Percentiles rank a stretch among this genome's conserved stretches.
These are phyloP conservation scores for Daldinia loculata DNA, from an alignment of 495 filamentous ascomycete species.

Conservation along the genomic window DNA sequence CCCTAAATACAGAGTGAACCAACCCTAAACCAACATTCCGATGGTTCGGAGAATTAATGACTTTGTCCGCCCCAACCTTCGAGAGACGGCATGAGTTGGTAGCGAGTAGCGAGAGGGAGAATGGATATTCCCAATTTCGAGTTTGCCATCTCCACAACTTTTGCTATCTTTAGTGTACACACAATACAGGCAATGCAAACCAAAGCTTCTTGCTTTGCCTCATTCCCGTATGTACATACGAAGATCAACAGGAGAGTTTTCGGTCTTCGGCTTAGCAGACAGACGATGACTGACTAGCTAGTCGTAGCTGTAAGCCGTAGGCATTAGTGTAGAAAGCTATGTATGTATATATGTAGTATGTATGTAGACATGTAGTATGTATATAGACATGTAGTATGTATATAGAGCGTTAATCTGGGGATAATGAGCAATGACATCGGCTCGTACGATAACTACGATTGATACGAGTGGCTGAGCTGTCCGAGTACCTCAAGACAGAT, in stretches of 20 bases:
- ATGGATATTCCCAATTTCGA: conserved; percentile 1
- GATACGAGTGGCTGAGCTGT: conserved; percentile 11
- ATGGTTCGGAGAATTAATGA: conserved; percentile 35
- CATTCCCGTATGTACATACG: conserved; percentile 7
- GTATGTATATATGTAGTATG: too few relatives aligned
- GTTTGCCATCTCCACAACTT: background rate
- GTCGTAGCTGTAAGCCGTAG: background rate
- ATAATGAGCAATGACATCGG: conserved; percentile 9
- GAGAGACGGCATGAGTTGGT: conserved; percentile 11
- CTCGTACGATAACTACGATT: background rate
- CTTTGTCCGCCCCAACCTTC: conserved; percentile 13
- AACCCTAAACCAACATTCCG: conserved; percentile 14
- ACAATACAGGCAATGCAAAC: conserved; percentile 5
- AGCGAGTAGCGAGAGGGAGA: conserved; percentile 3
- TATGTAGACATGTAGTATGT: too few relatives aligned
- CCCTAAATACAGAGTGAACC: conserved; percentile 1
- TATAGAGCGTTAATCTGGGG: conserved; percentile 6
- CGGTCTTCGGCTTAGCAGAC: conserved; percentile 21
- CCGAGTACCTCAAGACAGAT: conserved; percentile 8
- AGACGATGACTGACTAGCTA: conserved; percentile 13
- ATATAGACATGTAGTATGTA: too few relatives aligned
- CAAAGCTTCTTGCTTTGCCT: conserved; percentile 16
- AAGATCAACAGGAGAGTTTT: conserved; percentile 25
- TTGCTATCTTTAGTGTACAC: background rate
- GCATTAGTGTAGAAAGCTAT: too few relatives aligned